These are phyloP conservation scores for Kitagawia praeruptora DNA, from an alignment of 129 eudicot genomes.

Conservation along the genomic window DNA sequence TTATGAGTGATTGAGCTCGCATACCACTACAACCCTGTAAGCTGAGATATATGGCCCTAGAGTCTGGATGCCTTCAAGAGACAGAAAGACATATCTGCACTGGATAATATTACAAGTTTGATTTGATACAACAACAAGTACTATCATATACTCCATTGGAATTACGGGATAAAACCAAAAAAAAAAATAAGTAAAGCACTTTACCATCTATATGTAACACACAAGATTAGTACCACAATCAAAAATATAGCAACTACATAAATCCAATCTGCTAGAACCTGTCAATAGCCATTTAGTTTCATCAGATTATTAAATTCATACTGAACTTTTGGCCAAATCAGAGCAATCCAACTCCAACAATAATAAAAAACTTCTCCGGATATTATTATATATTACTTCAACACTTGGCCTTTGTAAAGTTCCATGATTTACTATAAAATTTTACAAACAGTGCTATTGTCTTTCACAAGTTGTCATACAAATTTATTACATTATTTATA, in stretches of 20 bases:
- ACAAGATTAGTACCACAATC: conserved; percentile 33
- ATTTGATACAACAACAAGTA: neutral
- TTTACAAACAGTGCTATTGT: no score
- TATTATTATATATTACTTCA: neutral
- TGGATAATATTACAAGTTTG: conserved; percentile 13
- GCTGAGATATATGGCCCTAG: conserved; percentile 49
- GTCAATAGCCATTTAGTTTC: conserved; percentile 17
- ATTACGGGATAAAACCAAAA: neutral
- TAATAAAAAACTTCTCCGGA: neutral
- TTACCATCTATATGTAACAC: conserved; percentile 44
- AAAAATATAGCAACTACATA: conserved; percentile 28
- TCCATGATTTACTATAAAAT: neutral
- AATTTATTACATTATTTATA: no score
- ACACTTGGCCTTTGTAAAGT: neutral
- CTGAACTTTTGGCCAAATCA: neutral
- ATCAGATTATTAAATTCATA: no score
- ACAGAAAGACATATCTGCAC: conserved; percentile 47
- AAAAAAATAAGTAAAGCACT: neutral
- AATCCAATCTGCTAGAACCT: conserved; percentile 84
- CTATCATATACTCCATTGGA: neutral
- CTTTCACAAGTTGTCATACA: no score
- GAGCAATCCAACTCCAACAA: neutral
- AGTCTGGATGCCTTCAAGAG: conserved; percentile 30
- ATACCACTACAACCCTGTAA: conserved; percentile 75
- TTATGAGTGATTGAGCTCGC: neutral